Base-by-base conservation (phyloP, 495 filamentous ascomycete genomes). In the Trypethelium eluteriae region DNA sequence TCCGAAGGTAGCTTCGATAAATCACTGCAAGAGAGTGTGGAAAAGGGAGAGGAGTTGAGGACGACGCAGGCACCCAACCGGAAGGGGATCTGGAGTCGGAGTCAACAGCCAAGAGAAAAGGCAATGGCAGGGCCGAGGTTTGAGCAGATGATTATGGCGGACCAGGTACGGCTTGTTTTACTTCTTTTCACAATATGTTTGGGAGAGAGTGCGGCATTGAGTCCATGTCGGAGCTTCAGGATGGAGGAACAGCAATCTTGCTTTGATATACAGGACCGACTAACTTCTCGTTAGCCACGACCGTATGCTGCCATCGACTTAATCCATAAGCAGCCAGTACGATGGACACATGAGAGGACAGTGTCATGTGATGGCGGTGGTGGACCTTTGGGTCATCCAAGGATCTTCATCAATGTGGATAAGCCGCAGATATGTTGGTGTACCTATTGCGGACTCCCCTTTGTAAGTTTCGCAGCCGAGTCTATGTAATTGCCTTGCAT, bases 401-500 rank as follows among this genome's bases (percentile, higher is more conserved):
- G 84, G 74, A 88, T 98, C 77, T 98, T 89, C 77, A 98, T 98
- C 83, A 98, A 98, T 78, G 87, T 90, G 70, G 94, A 98, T 80
- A 97, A 97, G 83, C 88, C 94, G 66, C 86, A 96, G 80, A 96
- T 98, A 74, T 85, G 82, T 73, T 82, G 82, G 73, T 98, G 94
- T 81, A 86, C 81, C 67, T 98, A 98, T 80, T 98, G 94, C 75
- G 94, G 94, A n/a, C 74, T 93, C 70, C 94, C 95, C 70, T 98
- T 88, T 75, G 94, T 97, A 82, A 74, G 93, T 50, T 47, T 67
- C 34, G 2, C 66, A 7, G 25, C 39, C 32, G 7, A 2, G 38
- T 63, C 32, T 63, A 41, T n/a, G 38, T 39, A 38, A 39, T 47
- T 25, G 16, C 34, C 25, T 35, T 44, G 12, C 35, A 59, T 25